phyloP scores from a whole-genome alignment of 176 grass and related monocot genomes.

The Pontederia paniculata region DNA sequence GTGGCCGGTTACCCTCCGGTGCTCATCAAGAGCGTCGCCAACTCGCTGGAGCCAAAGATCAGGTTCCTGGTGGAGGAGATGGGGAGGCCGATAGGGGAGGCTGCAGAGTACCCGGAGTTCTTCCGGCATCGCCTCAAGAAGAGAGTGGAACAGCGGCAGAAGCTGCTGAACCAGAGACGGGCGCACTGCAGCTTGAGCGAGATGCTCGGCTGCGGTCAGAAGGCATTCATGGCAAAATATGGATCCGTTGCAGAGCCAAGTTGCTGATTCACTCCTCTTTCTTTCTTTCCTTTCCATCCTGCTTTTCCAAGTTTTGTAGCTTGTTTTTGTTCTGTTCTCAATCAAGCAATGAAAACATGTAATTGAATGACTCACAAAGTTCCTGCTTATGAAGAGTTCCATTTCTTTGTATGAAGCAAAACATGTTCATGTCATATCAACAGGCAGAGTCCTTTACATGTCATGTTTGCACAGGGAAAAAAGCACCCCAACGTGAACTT shows the following conservation, averaged over 20 bases:
- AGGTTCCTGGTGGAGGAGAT: slow-evolving; percentile 83
- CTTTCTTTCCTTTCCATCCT: no score
- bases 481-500: no score
- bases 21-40: slow-evolving; percentile 82
- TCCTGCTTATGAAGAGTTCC: no score
- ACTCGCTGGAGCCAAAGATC: slow-evolving; percentile 84
- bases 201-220: slow-evolving; percentile 81
- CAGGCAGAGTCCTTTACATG: no score
- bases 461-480: no score
- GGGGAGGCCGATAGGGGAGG: slow-evolving; percentile 58
- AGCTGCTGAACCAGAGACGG: slow-evolving; percentile 58
- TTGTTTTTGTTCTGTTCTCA: no score
- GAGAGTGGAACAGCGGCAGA: slow-evolving; percentile 77
- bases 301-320: no score
- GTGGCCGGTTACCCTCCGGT: slow-evolving; percentile 72
- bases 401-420: no score
- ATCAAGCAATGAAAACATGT: no score
- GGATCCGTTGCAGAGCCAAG: slow-evolving; percentile 22
- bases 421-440: no score
- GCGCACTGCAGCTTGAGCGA: slow-evolving; percentile 66
- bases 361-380: no score
- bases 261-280: no score
- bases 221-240: slow-evolving; percentile 75
- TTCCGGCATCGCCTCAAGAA: slow-evolving; percentile 81
- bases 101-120: slow-evolving; percentile 74